phyloP scores from a whole-genome alignment of 768 basidiomycete species.

The Pleurotus tuoliensis region DNA sequence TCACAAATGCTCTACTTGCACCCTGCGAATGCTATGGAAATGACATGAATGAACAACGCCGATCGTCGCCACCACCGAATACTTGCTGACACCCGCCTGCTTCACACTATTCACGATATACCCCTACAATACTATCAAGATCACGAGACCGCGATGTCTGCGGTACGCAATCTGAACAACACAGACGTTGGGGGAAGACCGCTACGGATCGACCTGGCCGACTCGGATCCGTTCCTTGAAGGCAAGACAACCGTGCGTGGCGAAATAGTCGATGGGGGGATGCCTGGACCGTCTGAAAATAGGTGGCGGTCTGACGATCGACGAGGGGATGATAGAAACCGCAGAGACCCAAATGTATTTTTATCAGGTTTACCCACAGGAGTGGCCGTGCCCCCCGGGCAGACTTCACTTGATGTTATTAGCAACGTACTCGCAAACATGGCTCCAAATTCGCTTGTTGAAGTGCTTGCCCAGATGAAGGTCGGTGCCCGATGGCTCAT shows the following conservation, averaged over 20 bases:
- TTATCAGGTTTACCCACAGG: constrained; percentile 73
- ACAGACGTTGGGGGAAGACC: constrained; percentile 90
- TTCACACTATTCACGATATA: background rate
- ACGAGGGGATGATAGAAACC: constrained; percentile 15
- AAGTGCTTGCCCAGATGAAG: constrained; percentile 98
- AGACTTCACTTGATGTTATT: constrained; percentile 76
- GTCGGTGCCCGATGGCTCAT: constrained; percentile 40
- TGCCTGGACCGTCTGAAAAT: constrained; percentile 53
- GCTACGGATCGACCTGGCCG: constrained; percentile 90
- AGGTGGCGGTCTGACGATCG: constrained; percentile 39
- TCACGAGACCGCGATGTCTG: constrained; percentile 92
- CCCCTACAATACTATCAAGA: constrained; percentile 42
- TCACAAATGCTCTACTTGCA: too few relatives aligned
- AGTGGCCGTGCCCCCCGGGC: constrained; percentile 65
- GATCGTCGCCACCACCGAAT: too few relatives aligned
- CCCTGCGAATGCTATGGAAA: too few relatives aligned
- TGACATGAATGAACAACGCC: too few relatives aligned
- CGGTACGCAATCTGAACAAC: constrained; percentile 94
- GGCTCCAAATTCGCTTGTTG: constrained; percentile 80
- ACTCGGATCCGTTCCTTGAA: constrained; percentile 89
- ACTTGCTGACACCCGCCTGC: too few relatives aligned
- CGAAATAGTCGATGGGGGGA: constrained; percentile 69
- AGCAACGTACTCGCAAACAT: constrained; percentile 82
- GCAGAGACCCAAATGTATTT: constrained; percentile 45
- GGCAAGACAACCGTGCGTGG: constrained; percentile 86